Base-by-base conservation (phyloP, 192 early-diverging fungal species). In the Coemansia sp. region DNA sequence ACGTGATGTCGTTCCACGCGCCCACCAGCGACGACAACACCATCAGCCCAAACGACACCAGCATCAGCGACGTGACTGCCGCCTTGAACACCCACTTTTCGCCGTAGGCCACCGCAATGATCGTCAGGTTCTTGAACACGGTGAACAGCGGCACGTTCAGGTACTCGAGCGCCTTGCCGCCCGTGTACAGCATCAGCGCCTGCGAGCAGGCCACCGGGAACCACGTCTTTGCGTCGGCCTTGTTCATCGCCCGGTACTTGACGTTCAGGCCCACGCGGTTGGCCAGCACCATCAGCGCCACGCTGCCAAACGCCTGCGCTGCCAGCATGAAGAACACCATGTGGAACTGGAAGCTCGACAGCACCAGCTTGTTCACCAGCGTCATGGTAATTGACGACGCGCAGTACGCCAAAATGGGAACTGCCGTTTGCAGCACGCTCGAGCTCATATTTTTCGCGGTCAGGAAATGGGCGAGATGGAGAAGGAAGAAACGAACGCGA, bases 121-220 rank as follows among this genome's bases (percentile, higher is more conserved):
- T 98, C 34, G 96, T 98, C 59, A 96, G 64, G 79, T 98, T 98
- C 78, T 98, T 98, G 80, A 97, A 98, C 53, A 98, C 87, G 23
- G 96, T 98, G 61, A 95, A 97, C 28, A 98, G 75, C 12, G 96
- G 90, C 49, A 98, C 92, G 49, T 87, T 82, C 31, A 98, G 82
- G 70, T 84, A 95, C 64, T 95, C 90, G 5, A 98, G 68, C 34
- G 91, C 87, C 68, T 95, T 95, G 45, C 90, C 90, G 43, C 94
- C 96, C 11, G 94, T 95, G 77, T 97, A 97, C 53, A 98, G 89
- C 96, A 98, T 98, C 30, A 85, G 79, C 4, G 92, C 91, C 30
- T 95, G 82, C 35, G 86, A 79, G 50, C 83, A 57, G 5, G 93
- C 87, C 61, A 98, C 91, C 2, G 87, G 82, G 53, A 97, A 85